Evolutionary conservation across 2,329 filamentous ascomycete species (phyloP).

Genomic region (Cercospora sojina): DNA sequence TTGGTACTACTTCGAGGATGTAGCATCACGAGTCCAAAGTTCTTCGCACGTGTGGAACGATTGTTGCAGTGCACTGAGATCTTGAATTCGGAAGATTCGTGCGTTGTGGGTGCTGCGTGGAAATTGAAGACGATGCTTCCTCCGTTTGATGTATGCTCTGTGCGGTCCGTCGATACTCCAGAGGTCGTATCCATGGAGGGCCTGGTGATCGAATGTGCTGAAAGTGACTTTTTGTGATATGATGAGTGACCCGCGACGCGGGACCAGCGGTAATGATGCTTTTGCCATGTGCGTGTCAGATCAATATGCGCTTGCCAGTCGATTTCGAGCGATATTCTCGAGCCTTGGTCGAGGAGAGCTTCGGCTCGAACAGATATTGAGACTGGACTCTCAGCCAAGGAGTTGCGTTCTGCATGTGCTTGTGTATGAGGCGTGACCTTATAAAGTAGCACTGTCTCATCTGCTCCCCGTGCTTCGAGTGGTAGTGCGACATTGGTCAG

Average conservation of each 20-base stretch:
- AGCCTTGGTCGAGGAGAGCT: slow-evolving; percentile 27
- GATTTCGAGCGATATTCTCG: slow-evolving; percentile 27
- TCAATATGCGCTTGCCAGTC: slow-evolving; percentile 32
- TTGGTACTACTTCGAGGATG: slow-evolving; percentile 9
- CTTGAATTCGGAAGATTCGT: slow-evolving; percentile 65
- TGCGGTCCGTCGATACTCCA: background rate
- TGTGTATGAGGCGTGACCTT: slow-evolving; percentile 32
- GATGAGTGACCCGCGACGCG: slow-evolving; percentile 23
- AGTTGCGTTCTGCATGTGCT: background rate
- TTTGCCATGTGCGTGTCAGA: slow-evolving; percentile 19
- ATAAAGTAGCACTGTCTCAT: slow-evolving; percentile 75
- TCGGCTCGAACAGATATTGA: slow-evolving; percentile 26
- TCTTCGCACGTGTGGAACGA: slow-evolving; percentile 60
- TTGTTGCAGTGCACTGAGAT: slow-evolving; percentile 78
- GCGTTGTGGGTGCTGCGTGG: slow-evolving; percentile 59
- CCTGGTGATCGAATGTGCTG: slow-evolving; percentile 16
- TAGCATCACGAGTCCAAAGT: slow-evolving; percentile 62
- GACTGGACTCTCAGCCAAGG: slow-evolving; percentile 6
- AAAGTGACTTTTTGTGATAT: slow-evolving; percentile 19
- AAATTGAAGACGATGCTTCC: slow-evolving; percentile 72
- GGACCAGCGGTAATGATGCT: slow-evolving; percentile 32
- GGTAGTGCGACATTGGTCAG: slow-evolving; percentile 26
- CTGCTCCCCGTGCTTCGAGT: slow-evolving; percentile 55
- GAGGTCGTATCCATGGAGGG: slow-evolving; percentile 11
- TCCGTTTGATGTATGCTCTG: background rate